Evolutionary conservation across 139 green algal species (phyloP).

Genomic region (Tetraselmis chui): DNA sequence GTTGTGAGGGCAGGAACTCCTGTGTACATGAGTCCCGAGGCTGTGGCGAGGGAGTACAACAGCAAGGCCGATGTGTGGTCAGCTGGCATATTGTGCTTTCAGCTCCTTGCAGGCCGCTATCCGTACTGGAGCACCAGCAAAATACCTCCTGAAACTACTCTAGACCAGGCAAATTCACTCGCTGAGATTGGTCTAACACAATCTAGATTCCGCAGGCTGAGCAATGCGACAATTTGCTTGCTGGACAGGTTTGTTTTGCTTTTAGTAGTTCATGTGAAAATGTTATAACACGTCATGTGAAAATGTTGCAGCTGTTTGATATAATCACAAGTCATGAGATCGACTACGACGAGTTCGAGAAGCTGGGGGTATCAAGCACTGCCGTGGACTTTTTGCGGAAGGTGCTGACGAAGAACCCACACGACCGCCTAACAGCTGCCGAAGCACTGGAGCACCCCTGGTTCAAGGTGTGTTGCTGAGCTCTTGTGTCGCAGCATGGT

Average conservation of each 20-base stretch:
- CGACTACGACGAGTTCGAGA: neutral
- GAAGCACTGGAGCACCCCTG: slow-evolving; percentile 8
- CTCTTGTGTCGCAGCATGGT: too few relatives aligned
- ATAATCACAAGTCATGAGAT: neutral
- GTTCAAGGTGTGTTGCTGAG: slow-evolving; percentile 10
- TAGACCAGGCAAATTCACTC: neutral
- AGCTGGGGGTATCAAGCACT: neutral
- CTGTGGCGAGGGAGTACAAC: neutral
- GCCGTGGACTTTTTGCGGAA: neutral
- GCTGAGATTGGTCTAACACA: too few relatives aligned
- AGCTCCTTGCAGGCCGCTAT: neutral
- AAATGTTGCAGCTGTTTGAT: neutral
- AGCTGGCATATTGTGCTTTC: slow-evolving; percentile 7
- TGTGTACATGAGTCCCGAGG: slow-evolving; percentile 10
- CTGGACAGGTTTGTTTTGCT: too few relatives aligned
- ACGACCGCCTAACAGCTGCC: neutral
- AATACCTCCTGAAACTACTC: neutral
- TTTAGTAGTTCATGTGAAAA: too few relatives aligned
- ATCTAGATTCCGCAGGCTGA: too few relatives aligned
- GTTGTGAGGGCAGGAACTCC: neutral
- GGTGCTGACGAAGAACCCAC: slow-evolving; percentile 3
- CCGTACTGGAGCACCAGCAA: neutral
- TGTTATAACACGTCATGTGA: too few relatives aligned
- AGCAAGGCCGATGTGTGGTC: neutral
- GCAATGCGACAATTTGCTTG: too few relatives aligned